These are phyloP conservation scores for Alternaria tenuissima DNA, from an alignment of 2,329 filamentous ascomycete species.

Conservation along the genomic window DNA sequence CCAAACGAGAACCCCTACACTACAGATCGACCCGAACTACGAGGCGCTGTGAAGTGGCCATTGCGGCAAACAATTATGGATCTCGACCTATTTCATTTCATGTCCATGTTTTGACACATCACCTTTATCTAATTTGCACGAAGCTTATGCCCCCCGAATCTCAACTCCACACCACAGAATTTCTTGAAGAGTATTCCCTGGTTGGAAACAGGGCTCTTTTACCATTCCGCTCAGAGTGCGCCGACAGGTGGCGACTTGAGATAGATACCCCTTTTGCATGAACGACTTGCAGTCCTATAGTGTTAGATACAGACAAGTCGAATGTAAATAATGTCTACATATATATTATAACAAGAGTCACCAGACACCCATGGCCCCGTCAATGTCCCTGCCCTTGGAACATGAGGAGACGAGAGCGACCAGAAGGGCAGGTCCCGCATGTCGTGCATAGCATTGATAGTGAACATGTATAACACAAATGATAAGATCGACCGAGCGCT, in stretches of 20 bases:
- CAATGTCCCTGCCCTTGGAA: background rate
- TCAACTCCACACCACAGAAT: slow-evolving; percentile 18
- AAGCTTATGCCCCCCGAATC: slow-evolving; percentile 23
- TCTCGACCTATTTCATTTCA: slow-evolving; percentile 29
- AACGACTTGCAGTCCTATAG: slow-evolving; percentile 25
- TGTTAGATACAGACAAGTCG: slow-evolving; percentile 21
- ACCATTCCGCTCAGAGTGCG: slow-evolving; percentile 15
- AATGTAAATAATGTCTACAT: slow-evolving; percentile 11
- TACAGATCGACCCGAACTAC: slow-evolving; percentile 49
- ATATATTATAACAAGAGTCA: background rate
- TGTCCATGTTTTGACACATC: slow-evolving; percentile 35
- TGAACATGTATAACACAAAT: slow-evolving; percentile 12
- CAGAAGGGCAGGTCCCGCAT: background rate
- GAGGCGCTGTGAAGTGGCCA: slow-evolving; percentile 33
- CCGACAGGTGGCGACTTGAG: slow-evolving; percentile 24
- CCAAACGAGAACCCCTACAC: slow-evolving; percentile 48
- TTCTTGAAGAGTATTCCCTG: slow-evolving; percentile 13
- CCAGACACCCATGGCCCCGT: background rate
- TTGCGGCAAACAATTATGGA: slow-evolving; percentile 12
- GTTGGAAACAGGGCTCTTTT: slow-evolving; percentile 16
- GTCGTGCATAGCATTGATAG: slow-evolving; percentile 2
- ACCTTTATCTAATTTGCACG: slow-evolving; percentile 33
- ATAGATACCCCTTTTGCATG: slow-evolving; percentile 35
- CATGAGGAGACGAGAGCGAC: background rate
- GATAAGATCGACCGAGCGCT: slow-evolving; percentile 3